Conservation (phyloP, 1,284 basidiomycete genomes). For the Pisolithus thermaeus region DNA sequence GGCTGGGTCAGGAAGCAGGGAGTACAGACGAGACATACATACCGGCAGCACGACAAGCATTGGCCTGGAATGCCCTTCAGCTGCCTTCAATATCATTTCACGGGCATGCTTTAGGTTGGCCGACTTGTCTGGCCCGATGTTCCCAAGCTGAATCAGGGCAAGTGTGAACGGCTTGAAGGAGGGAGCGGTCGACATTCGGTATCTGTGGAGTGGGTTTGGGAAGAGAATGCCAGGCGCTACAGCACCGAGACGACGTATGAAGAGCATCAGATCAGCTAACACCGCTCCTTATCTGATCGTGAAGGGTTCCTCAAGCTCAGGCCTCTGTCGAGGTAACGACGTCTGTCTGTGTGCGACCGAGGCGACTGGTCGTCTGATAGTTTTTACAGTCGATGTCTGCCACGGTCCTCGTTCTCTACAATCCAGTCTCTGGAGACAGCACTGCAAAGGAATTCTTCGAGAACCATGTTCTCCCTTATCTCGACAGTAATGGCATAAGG, state of each 20-base stretch:
- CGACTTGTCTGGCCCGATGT: constrained; percentile 61
- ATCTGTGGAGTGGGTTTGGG: not conserved
- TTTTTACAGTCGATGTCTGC: not conserved
- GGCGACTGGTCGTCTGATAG: too few species aligned
- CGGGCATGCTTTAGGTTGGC: constrained; percentile 76
- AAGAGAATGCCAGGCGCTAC: not conserved
- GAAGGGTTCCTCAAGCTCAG: too few species aligned
- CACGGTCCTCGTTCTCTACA: constrained; percentile 42
- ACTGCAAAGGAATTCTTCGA: constrained; percentile 46
- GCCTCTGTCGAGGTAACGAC: too few species aligned
- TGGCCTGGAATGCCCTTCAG: constrained; percentile 50
- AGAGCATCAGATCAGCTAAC: not conserved
- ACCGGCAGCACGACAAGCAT: constrained; percentile 88
- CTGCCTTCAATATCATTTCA: constrained; percentile 73
- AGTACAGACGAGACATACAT: constrained; percentile 19
- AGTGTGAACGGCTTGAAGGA: constrained; percentile 72
- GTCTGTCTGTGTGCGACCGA: too few species aligned
- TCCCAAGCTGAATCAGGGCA: constrained; percentile 82
- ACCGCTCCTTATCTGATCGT: too few species aligned
- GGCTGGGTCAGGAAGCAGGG: not conserved
- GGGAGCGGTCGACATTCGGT: constrained; percentile 30
- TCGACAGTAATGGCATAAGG: constrained; percentile 35
- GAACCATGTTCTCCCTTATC: constrained; percentile 59
- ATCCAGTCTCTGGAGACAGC: constrained; percentile 43
- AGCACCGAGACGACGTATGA: not conserved